phyloP scores from a whole-genome alignment of 140 eudicot genomes.

The Oenanthe javanica region DNA sequence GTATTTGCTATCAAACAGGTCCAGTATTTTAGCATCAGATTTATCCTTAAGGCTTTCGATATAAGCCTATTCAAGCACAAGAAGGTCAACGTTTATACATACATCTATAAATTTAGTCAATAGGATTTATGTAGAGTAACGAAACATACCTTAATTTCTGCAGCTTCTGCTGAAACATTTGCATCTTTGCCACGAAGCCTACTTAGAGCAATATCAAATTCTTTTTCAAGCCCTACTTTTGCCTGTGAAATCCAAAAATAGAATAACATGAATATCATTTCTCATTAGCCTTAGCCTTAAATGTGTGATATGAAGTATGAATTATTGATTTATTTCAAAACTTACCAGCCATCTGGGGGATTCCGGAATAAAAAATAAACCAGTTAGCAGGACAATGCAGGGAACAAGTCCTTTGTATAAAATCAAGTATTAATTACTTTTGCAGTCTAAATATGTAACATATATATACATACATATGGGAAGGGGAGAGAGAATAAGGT shows the following conservation, averaged over 20 bases:
- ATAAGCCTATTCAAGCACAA: conserved; percentile 33
- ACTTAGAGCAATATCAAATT: conserved; percentile 50
- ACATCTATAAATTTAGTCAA: neutral
- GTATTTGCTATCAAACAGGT: conserved; percentile 52
- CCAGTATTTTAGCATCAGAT: conserved; percentile 51
- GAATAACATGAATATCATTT: neutral
- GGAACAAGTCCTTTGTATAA: conserved; percentile 52
- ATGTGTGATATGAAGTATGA: too few relatives aligned
- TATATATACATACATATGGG: neutral
- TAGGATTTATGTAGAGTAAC: neutral
- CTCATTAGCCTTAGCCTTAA: neutral
- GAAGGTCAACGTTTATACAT: neutral
- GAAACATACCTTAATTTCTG: conserved; percentile 59
- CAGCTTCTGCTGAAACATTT: conserved; percentile 58
- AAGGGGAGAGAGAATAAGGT: neutral
- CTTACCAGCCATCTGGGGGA: conserved; percentile 98
- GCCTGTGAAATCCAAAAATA: conserved; percentile 39
- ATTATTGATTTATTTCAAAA: neutral
- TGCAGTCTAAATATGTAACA: neutral
- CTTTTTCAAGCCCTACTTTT: conserved; percentile 51
- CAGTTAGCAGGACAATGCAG: conserved; percentile 47
- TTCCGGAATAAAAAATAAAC: conserved; percentile 73
- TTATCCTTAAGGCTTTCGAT: conserved; percentile 44
- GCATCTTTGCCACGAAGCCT: conserved; percentile 73
- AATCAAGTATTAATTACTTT: neutral